phyloP scores from a whole-genome alignment of 2,329 filamentous ascomycete species.

The Calonectria naviculata region DNA sequence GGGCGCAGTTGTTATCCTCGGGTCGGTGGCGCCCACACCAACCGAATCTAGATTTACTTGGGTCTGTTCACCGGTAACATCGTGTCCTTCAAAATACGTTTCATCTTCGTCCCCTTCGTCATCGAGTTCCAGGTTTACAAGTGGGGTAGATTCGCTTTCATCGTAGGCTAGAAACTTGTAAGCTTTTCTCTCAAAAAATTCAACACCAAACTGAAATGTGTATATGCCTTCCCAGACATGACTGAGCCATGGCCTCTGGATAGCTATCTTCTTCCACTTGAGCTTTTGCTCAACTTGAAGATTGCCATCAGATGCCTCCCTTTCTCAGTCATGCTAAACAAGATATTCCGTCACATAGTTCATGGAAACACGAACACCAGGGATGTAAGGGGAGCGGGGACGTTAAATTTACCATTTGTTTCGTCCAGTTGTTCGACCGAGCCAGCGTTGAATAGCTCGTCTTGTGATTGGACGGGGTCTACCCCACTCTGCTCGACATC shows the following conservation, averaged over 20 bases:
- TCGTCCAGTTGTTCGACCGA: slow-evolving; percentile 22
- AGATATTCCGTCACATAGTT: slow-evolving; percentile 28
- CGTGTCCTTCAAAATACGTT: slow-evolving; percentile 27
- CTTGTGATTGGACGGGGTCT: not conserved
- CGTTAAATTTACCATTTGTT: slow-evolving; percentile 39
- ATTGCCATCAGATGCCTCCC: slow-evolving; percentile 23
- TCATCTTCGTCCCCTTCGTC: slow-evolving; percentile 30
- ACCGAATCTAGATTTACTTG: slow-evolving; percentile 20
- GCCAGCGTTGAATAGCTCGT: slow-evolving; percentile 15
- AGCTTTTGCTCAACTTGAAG: slow-evolving; percentile 8
- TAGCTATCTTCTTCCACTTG: not conserved
- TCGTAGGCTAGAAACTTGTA: slow-evolving; percentile 38
- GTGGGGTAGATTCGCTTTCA: slow-evolving; percentile 39
- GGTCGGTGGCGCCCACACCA: slow-evolving; percentile 32
- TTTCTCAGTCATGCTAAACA: slow-evolving; percentile 29
- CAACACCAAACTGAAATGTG: slow-evolving; percentile 28
- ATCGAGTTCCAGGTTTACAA: slow-evolving; percentile 39
- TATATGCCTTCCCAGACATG: not conserved
- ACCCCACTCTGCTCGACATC: not conserved
- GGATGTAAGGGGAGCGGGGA: slow-evolving; percentile 13
- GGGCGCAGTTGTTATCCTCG: slow-evolving; percentile 47
- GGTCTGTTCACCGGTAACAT: slow-evolving; percentile 28
- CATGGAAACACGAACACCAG: slow-evolving; percentile 29
- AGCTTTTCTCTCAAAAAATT: slow-evolving; percentile 38
- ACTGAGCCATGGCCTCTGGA: not conserved